Conservation (phyloP, 306 rosid species). For the Acmispon strigosus region DNA sequence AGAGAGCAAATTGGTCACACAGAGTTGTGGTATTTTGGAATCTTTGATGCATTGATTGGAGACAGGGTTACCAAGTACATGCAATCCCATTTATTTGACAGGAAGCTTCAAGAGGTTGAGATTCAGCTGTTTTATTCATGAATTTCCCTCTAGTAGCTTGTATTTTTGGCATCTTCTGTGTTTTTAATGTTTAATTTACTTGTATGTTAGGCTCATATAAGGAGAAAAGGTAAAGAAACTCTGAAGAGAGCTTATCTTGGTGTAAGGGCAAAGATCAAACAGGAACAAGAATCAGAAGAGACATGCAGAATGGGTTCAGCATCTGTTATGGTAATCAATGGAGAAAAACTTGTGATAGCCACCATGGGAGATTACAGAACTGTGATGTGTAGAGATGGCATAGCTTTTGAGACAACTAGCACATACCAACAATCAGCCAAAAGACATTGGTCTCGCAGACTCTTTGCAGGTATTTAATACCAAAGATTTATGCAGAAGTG, state of each 20-base stretch:
- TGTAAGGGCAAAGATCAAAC: conserved; percentile 47
- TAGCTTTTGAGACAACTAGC: conserved; percentile 42
- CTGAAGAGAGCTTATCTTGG: conserved; percentile 62
- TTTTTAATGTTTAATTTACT: background rate
- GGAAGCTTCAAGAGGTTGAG: conserved; percentile 48
- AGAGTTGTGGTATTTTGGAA: conserved; percentile 78
- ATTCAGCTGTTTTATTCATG: background rate
- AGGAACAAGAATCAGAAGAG: conserved; percentile 30
- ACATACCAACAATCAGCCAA: conserved; percentile 20
- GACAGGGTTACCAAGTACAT: conserved; percentile 54
- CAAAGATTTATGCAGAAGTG: background rate
- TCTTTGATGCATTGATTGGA: conserved; percentile 54
- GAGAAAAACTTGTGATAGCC: conserved; percentile 65
- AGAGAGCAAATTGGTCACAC: conserved; percentile 59
- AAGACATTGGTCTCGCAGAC: conserved; percentile 49
- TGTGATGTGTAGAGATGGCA: conserved; percentile 74
- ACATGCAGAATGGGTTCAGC: conserved; percentile 38
- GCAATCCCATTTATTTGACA: conserved; percentile 66
- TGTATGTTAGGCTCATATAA: conserved; percentile 34
- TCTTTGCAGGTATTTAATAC: conserved; percentile 42
- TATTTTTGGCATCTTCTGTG: background rate
- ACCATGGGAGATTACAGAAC: conserved; percentile 66
- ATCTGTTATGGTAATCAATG: conserved; percentile 59
- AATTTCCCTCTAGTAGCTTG: background rate
- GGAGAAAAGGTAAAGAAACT: conserved; percentile 48